Conservation (phyloP, 441 rosid species). For the Erodium trifolium region DNA sequence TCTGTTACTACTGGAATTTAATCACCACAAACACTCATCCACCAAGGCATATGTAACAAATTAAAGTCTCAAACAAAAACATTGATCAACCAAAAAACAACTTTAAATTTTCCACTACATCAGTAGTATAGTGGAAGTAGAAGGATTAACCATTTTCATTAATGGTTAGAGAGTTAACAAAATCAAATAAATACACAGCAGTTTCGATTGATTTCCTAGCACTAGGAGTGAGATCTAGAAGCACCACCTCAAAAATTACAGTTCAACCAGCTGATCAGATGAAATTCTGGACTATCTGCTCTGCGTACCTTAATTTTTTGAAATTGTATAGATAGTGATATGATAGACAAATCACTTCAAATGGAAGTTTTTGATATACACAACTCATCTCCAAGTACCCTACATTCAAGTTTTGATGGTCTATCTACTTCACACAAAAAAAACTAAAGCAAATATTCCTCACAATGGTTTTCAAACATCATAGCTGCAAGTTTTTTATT, state of each 20-base stretch:
- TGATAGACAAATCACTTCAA: neutral
- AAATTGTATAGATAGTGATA: neutral
- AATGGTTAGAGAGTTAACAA: neutral
- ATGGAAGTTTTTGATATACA: too few species aligned
- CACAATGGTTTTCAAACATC: neutral
- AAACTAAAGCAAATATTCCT: too few species aligned
- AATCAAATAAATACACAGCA: neutral
- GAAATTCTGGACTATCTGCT: neutral
- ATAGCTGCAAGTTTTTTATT: neutral
- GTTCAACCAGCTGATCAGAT: neutral
- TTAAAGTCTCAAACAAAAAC: neutral
- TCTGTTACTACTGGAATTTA: slow-evolving; percentile 8
- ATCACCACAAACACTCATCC: slow-evolving; percentile 1
- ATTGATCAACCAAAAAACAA: neutral
- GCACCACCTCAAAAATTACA: neutral
- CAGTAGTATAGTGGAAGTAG: neutral
- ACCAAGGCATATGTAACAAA: neutral
- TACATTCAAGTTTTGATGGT: too few species aligned
- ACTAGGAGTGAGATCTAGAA: neutral
- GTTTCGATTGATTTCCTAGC: neutral
- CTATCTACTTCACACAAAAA: too few species aligned
- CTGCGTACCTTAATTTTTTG: neutral
- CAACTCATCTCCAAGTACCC: too few species aligned
- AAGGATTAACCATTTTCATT: neutral
- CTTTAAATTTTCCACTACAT: neutral